These are phyloP conservation scores for Funneliformis geosporum DNA, from an alignment of 192 early-diverging fungal genomes.

Conservation along the genomic window DNA sequence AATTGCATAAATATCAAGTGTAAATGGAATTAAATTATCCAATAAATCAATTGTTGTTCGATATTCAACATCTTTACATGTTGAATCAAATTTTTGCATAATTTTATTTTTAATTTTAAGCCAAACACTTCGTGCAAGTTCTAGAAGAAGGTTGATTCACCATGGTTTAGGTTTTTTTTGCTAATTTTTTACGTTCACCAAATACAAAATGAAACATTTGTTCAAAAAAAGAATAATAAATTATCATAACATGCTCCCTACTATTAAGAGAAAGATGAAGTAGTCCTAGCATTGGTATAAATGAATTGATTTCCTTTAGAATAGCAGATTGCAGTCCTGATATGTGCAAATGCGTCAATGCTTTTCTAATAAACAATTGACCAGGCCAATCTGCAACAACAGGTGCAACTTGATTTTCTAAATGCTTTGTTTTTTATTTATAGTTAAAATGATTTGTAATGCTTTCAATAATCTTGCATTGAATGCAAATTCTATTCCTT, in stretches of 20 bases:
- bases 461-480: not conserved
- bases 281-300: conserved; percentile 2
- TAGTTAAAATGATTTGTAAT: too few relatives aligned
- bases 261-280: conserved; percentile 15
- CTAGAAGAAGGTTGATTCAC: not conserved
- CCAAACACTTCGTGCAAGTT: not conserved
- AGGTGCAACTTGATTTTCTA: too few relatives aligned
- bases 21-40: not conserved
- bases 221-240: conserved; percentile 10
- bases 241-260: not conserved
- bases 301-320: not conserved
- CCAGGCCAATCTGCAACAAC: too few relatives aligned
- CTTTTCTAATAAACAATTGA: too few relatives aligned
- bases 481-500: not conserved
- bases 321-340: not conserved
- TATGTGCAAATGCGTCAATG: too few relatives aligned
- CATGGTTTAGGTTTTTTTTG: conserved; percentile 1
- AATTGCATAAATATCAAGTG: conserved; percentile 1
- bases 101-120: not conserved
- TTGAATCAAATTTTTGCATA: conserved; percentile 6
- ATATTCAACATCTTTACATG: conserved; percentile 24
- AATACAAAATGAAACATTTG: conserved; percentile 10
- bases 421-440: too few relatives aligned
- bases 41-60: not conserved
- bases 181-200: not conserved